A percentile compares a stretch with the other conserved stretches of the same genome.
Conservation (phyloP, 2,329 filamentous ascomycete genomes). For the Pyricularia grisea region DNA sequence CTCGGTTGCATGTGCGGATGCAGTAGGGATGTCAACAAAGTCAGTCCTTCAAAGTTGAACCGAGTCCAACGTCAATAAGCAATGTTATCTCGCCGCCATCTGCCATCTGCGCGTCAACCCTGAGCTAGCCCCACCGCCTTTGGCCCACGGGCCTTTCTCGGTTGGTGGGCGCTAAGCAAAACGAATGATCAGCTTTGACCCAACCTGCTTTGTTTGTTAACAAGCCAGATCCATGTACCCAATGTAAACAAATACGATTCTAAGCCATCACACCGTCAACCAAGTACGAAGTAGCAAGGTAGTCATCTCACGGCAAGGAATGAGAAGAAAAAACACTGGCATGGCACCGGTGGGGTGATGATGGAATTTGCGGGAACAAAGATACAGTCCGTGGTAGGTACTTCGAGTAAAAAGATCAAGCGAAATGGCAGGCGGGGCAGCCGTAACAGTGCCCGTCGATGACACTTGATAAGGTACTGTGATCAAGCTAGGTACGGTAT, state of each 20-base stretch:
- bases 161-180: background rate
- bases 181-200: background rate
- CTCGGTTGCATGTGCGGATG: background rate
- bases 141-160: background rate
- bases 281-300: background rate
- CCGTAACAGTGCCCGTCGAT: background rate
- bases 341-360: background rate
- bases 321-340: background rate
- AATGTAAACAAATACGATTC: background rate
- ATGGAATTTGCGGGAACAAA: background rate
- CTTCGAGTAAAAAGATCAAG: background rate
- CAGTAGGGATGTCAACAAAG: background rate
- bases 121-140: background rate
- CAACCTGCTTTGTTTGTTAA: background rate
- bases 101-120: background rate
- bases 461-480: background rate
- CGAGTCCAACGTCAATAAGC: background rate
- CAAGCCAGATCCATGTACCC: background rate
- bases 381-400: background rate
- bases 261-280: background rate
- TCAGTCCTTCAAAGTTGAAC: background rate
- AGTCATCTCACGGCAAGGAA: too few relatives aligned
- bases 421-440: background rate
- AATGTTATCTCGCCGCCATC: background rate
- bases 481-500: background rate